Base-by-base conservation (phyloP, 371 early-diverging fungal genomes). In the Smittium mucronatum region DNA sequence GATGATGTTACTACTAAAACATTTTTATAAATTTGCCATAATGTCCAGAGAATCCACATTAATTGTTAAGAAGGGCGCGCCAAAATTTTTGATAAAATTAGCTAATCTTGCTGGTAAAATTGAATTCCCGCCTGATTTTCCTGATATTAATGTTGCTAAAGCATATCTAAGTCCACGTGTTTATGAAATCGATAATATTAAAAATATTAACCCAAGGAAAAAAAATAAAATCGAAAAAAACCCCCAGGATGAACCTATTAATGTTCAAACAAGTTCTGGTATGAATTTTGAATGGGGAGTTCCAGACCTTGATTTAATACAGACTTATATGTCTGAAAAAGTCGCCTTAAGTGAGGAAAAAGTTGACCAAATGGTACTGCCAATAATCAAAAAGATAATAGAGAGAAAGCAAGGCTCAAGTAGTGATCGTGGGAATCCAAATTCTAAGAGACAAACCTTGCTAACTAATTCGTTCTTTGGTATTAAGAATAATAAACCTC, bases 111-210 rank as follows among this genome's bases (percentile, higher is more conserved):
- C 81, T 65, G 75, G 76, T 64, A 73, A 74, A 29, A 34, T 88
- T 0, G 83, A 85, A 2, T 74, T 94, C 8, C 88, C 93, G 0
- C 76, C 75, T 2, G 75, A 78, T 31, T 97, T 97, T 72, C 96
- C 95, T 11, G 87, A 89, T 72, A 82, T 84, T 15, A 80, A 83
- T 21, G 88, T 96, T 0, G 77, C 76, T 2, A 84, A 88, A 1
- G 94, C 97, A 0, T 97, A 96, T 75, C 74, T 86, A 59, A 74
- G 84, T 29, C 98, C 98, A 0, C 71, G 79, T 47, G 92, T 94
- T 0, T 91, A 94, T 74, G 75, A 81, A 5, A 86, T 89, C 0
- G 71, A 75, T 1, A 11, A 59, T 21, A 59, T 2, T 21, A 59
- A 28, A 59, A 59, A 59, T 5, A 59, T 21, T 2, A 28, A n/a